Evolutionary conservation across 2,329 filamentous ascomycete genomes (phyloP), one percentile per base, ranked within the genome.

Genomic region (Rutstroemia sp.): DNA sequence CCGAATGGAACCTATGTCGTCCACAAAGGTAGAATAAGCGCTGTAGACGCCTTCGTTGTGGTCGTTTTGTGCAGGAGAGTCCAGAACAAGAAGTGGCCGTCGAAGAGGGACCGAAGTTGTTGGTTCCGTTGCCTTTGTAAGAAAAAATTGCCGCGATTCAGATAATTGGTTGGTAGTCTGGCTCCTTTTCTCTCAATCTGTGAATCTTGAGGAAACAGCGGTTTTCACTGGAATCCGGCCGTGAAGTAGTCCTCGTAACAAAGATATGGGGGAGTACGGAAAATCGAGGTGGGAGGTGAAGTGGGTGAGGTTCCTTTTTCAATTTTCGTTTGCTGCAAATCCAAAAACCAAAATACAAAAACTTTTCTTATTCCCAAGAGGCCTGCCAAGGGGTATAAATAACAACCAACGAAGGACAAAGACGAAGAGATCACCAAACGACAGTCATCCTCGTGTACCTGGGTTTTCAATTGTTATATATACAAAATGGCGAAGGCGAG

Each of bases 191-290:
- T 37, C 48, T 54, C 38, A 30, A 46, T 34, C 4, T 34, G 10
- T 14, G 30, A 12, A 14, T 14, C 30, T 12, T 34, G 30, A 34
- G 30, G 30, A 34, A 34, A 34, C 30, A 34, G 30, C 30, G 30
- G 30, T 34, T 34, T 64, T 66, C 65, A 67, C 65, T 63, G 62
- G 63, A 56, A 65, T 57, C 64, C 63, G 64, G 64, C 63, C 60
- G 63, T 67, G 63, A 64, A 64, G 30, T 62, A 58, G 45, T 57
- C 55, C 51, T 57, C 47, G 25, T 51, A 55, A 42, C 10, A 38
- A 48, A 19, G 34, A 37, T 50, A 48, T 44, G 44, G 41, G 25
- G 46, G 19, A 50, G 46, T 51, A 34, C 9, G 30, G 30, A 34
- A 34, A 34, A 34, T 34, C 30, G 30, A 34, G 30, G 9, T 12